phyloP scores from a whole-genome alignment of 805 yeast genomes.

The Cyberlindnera veronae region DNA sequence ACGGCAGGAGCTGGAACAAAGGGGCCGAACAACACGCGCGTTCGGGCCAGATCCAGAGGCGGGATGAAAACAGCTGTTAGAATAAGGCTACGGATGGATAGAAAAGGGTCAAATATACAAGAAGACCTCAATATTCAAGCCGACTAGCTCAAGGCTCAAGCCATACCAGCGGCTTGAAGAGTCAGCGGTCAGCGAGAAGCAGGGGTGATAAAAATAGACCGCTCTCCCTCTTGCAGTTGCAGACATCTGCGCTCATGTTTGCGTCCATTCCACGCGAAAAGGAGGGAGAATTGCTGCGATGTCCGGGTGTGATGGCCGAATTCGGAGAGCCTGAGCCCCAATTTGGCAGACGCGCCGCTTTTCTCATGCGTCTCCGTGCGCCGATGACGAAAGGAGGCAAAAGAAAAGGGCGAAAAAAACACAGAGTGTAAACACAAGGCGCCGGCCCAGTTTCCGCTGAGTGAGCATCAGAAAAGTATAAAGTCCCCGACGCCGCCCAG shows the following conservation, averaged over 20 bases:
- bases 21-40: no score
- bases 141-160: no score
- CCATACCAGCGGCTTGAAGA: no score
- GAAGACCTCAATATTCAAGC: no score
- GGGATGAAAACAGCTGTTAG: no score
- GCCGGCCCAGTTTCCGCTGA: neutral
- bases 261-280: slow-evolving; percentile 3
- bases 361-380: slow-evolving; percentile 1
- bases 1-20: no score
- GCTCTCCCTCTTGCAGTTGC: neutral
- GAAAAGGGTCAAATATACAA: no score
- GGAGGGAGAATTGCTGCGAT: slow-evolving; percentile 1
- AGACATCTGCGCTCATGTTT: neutral
- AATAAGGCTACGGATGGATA: no score
- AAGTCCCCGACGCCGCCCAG: slow-evolving; percentile 9
- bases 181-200: no score
- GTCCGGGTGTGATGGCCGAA: slow-evolving; percentile 1
- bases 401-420: neutral
- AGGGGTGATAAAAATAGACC: slow-evolving; percentile 4
- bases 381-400: neutral
- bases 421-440: neutral
- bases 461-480: slow-evolving; percentile 13
- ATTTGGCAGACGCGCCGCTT: slow-evolving; percentile 2
- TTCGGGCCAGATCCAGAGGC: no score
- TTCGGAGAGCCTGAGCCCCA: slow-evolving; percentile 1